Percentiles rank a stretch among this genome's conserved stretches.
phyloP scores from a whole-genome alignment of 2,329 filamentous ascomycete genomes.

The Talaromyces albobiverticillius region DNA sequence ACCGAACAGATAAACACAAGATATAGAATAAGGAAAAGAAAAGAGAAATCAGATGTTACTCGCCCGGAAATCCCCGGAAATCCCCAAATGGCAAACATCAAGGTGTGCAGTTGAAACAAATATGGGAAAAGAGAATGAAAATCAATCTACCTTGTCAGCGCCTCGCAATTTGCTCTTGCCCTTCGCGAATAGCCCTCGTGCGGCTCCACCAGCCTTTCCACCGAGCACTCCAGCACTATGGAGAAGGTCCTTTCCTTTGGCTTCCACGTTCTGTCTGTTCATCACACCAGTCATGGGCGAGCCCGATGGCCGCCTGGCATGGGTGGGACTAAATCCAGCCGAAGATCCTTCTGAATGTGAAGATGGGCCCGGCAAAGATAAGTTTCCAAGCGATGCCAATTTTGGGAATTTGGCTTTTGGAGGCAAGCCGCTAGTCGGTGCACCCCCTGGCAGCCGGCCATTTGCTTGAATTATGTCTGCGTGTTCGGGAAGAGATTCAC shows the following conservation, averaged over 20 bases:
- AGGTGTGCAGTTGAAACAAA: background rate
- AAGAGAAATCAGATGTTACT: slow-evolving; percentile 4
- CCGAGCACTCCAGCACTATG: slow-evolving; percentile 73
- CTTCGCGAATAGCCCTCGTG: slow-evolving; percentile 87
- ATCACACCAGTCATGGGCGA: slow-evolving; percentile 37
- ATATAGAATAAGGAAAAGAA: slow-evolving; percentile 4
- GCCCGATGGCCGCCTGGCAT: slow-evolving; percentile 34
- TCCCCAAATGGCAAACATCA: background rate
- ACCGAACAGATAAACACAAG: slow-evolving; percentile 1
- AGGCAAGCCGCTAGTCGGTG: slow-evolving; percentile 27
- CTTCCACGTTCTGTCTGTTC: slow-evolving; percentile 65
- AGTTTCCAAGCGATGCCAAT: slow-evolving; percentile 29
- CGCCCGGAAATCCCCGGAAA: background rate
- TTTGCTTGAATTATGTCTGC: slow-evolving; percentile 41
- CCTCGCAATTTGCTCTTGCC: slow-evolving; percentile 76
- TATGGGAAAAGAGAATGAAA: slow-evolving; percentile 22
- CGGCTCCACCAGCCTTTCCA: slow-evolving; percentile 68
- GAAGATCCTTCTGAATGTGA: slow-evolving; percentile 28
- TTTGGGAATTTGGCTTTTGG: slow-evolving; percentile 43
- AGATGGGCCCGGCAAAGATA: slow-evolving; percentile 24
- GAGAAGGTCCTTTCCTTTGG: slow-evolving; percentile 84
- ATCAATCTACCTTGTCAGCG: slow-evolving; percentile 82
- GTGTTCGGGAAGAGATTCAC: slow-evolving; percentile 54
- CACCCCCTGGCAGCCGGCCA: slow-evolving; percentile 28
- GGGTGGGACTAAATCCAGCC: slow-evolving; percentile 27